Evolutionary conservation across 768 basidiomycete species (phyloP).

Genomic region (Suillus sp.): DNA sequence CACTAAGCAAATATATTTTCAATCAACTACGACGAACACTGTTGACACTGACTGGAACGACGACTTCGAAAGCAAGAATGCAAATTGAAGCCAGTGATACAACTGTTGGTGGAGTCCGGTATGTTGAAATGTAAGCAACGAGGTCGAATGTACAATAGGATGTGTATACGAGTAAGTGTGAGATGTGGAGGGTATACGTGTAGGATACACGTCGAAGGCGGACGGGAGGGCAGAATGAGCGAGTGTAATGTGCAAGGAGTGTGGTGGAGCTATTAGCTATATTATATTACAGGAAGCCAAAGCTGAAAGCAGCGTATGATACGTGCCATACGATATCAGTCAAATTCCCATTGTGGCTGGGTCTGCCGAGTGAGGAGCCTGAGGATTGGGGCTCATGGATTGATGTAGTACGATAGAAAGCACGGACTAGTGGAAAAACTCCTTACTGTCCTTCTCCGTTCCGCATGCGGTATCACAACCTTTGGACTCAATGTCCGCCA

Average conservation of each 20-base stretch:
- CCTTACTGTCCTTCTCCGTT: slow-evolving; percentile 16
- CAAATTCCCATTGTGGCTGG: slow-evolving; percentile 10
- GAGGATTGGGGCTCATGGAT: not conserved
- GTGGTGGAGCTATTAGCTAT: slow-evolving; percentile 3
- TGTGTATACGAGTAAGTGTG: not conserved
- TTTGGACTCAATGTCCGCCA: slow-evolving; percentile 25
- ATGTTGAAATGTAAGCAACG: not conserved
- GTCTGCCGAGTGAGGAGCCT: slow-evolving; percentile 5
- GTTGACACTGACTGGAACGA: not conserved
- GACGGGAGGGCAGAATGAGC: not conserved
- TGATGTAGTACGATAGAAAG: not conserved
- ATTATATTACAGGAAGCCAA: slow-evolving; percentile 6
- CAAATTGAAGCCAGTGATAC: slow-evolving; percentile 7
- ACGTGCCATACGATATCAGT: not conserved
- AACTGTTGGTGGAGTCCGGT: slow-evolving; percentile 1
- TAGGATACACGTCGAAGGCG: not conserved
- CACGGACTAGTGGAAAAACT: not conserved
- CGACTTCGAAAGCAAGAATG: slow-evolving; percentile 1
- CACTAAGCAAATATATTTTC: not conserved
- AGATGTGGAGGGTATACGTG: slow-evolving; percentile 4
- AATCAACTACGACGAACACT: not conserved
- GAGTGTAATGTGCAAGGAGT: not conserved
- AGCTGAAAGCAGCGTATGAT: not conserved
- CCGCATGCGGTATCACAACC: slow-evolving; percentile 18
- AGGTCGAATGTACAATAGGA: slow-evolving; percentile 7